A percentile compares a stretch with the other conserved stretches of the same genome.
phyloP scores from a whole-genome alignment of 139 green algal genomes.

The Pseudopediastrum boryanum region DNA sequence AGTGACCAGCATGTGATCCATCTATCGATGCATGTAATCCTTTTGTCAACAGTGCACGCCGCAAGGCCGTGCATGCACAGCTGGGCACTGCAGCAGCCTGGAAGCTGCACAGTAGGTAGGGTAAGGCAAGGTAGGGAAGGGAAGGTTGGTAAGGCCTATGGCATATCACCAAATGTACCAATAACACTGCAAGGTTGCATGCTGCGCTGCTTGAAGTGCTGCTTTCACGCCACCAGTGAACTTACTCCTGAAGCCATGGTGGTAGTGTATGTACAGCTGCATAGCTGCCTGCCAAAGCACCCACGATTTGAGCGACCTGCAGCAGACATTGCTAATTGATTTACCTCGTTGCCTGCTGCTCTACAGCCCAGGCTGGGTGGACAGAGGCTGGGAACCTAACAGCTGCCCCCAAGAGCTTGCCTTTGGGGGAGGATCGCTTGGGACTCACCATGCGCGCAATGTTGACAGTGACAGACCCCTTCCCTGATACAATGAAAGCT shows the following conservation, averaged over 20 bases:
- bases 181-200: no score
- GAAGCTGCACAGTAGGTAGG: neutral
- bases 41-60: no score
- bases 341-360: no score
- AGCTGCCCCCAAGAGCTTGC: no score
- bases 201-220: no score
- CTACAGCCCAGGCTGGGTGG: neutral
- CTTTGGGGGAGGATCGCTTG: no score
- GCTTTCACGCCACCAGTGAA: neutral
- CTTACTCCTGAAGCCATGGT: constrained; percentile 44
- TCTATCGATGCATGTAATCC: no score
- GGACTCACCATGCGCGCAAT: constrained; percentile 41
- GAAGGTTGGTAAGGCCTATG: neutral
- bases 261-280: constrained; percentile 32
- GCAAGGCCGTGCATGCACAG: no score
- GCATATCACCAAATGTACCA: neutral
- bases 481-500: constrained; percentile 35
- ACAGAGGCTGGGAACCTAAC: neutral
- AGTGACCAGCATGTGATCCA: no score
- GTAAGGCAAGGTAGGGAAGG: neutral
- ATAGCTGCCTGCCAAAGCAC: constrained; percentile 31
- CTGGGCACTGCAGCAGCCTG: no score
- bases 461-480: constrained; percentile 21
- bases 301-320: constrained; percentile 37
- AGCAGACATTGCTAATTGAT: no score